Evolutionary conservation across 2,329 filamentous ascomycete species (phyloP).

Genomic region (Onygenales sp.): DNA sequence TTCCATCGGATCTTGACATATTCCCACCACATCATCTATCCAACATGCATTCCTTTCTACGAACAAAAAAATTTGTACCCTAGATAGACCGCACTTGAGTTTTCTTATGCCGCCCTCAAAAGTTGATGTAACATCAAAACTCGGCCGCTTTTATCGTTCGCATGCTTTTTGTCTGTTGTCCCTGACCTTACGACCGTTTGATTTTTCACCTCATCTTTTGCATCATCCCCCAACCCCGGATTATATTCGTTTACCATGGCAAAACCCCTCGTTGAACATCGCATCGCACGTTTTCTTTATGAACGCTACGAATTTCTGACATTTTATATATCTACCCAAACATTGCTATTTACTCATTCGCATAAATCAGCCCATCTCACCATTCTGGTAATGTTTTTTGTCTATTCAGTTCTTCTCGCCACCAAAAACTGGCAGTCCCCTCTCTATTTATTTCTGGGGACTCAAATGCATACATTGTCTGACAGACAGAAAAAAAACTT

Average conservation of each 20-base stretch:
- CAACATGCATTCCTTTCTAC: background rate
- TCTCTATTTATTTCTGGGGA: no score
- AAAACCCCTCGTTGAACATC: background rate
- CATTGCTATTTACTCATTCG: background rate
- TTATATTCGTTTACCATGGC: background rate
- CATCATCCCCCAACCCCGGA: background rate
- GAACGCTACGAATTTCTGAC: background rate
- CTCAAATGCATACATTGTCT: no score
- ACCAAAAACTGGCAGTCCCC: background rate
- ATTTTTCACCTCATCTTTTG: background rate
- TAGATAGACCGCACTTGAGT: background rate
- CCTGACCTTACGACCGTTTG: background rate
- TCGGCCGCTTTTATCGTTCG: background rate
- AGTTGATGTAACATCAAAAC: background rate
- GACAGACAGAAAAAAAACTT: no score
- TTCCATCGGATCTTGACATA: background rate
- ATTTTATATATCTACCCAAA: background rate
- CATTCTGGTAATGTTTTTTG: background rate
- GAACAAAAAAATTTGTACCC: background rate
- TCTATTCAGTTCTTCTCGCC: background rate
- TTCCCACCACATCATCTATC: background rate
- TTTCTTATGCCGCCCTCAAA: background rate
- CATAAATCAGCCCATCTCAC: background rate
- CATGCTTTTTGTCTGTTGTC: background rate
- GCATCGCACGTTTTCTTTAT: background rate